A percentile compares a stretch with the other conserved stretches of the same genome.
These are phyloP conservation scores for Kalaharituber pfeilii DNA, from an alignment of 2,329 filamentous ascomycete species.

Conservation along the genomic window DNA sequence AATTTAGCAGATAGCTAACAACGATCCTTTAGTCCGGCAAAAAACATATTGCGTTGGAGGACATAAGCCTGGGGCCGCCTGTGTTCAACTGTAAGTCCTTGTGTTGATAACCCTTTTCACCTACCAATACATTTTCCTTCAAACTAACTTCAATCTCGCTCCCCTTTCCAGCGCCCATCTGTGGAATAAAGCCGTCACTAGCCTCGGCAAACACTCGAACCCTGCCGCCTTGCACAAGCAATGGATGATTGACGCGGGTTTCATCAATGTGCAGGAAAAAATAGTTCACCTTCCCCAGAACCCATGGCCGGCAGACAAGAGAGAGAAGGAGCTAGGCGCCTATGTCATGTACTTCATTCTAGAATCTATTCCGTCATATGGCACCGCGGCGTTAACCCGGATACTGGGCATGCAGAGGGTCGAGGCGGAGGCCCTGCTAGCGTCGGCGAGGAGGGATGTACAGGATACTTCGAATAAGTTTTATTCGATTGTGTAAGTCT, in stretches of 20 bases:
- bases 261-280: conserved; percentile 34
- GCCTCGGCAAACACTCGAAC: background rate
- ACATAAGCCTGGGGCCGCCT: background rate
- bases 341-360: background rate
- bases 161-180: background rate
- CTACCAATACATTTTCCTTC: background rate
- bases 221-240: background rate
- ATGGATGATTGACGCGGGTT: conserved; percentile 29
- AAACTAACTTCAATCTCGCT: background rate
- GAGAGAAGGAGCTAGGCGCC: background rate
- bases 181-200: background rate
- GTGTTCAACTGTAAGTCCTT: background rate
- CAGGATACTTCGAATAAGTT: background rate
- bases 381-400: background rate
- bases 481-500: background rate
- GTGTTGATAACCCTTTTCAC: too few relatives aligned
- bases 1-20: background rate
- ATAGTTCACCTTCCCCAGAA: conserved; percentile 37
- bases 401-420: background rate
- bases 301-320: conserved; percentile 32
- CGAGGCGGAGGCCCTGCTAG: background rate
- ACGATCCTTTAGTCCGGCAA: too few relatives aligned
- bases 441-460: background rate
- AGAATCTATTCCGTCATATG: background rate
- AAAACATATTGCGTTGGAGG: background rate